These are phyloP conservation scores for Magnolia kwangsiensis DNA, from an alignment of 164 flowering plant genomes.

Conservation along the genomic window DNA sequence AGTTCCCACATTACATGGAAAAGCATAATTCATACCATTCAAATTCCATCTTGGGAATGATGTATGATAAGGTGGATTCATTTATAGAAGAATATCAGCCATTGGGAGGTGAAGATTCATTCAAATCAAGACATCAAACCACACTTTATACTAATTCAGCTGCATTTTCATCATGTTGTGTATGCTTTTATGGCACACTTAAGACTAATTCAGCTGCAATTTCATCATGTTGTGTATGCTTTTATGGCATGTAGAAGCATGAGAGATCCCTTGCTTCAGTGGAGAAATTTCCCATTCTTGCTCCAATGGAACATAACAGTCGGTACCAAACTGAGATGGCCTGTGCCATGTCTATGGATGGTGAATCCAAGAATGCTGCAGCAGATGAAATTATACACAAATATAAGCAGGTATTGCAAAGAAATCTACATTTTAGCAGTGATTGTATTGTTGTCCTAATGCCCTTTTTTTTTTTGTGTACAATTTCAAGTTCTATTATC, in stretches of 20 bases:
- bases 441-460: background rate
- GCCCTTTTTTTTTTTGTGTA: background rate
- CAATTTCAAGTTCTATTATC: background rate
- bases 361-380: slow-evolving; percentile 23
- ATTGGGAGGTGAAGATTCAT: slow-evolving; percentile 26
- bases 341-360: slow-evolving; percentile 24
- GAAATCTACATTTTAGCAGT: background rate
- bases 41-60: slow-evolving; percentile 61
- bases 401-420: slow-evolving; percentile 56
- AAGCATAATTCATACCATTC: slow-evolving; percentile 34
- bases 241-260: slow-evolving; percentile 16
- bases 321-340: slow-evolving; percentile 56
- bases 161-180: background rate
- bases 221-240: background rate
- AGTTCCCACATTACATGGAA: slow-evolving; percentile 67
- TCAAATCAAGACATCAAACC: background rate
- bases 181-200: background rate
- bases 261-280: slow-evolving; percentile 52
- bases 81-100: slow-evolving; percentile 13
- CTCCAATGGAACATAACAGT: slow-evolving; percentile 42
- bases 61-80: slow-evolving; percentile 44
- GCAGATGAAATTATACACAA: slow-evolving; percentile 40
- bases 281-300: slow-evolving; percentile 29
- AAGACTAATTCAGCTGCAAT: background rate
- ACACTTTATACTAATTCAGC: background rate